phyloP scores from a whole-genome alignment of 805 yeast species.

The Nakazawaea wickerhamii region DNA sequence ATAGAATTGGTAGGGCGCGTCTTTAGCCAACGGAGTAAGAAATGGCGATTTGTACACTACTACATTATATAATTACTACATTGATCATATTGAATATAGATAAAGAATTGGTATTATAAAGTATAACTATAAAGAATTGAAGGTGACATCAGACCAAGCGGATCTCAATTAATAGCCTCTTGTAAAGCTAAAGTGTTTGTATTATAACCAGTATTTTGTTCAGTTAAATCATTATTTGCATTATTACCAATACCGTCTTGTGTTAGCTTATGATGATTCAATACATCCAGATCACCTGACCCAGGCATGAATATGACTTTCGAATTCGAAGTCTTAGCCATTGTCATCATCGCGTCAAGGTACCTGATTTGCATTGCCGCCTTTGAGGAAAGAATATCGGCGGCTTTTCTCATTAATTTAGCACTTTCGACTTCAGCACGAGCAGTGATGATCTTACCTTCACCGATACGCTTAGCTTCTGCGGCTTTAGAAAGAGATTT shows the following conservation, averaged over 20 bases:
- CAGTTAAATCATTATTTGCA: background rate
- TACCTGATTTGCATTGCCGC: slow-evolving; percentile 78
- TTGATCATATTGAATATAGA: no score
- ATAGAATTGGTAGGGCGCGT: no score
- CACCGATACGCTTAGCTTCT: slow-evolving; percentile 71
- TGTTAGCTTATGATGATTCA: background rate
- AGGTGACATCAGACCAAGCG: background rate
- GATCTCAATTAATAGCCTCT: slow-evolving; percentile 2
- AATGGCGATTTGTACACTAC: no score
- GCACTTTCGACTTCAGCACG: slow-evolving; percentile 74
- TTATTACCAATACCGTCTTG: background rate
- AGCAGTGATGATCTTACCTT: slow-evolving; percentile 68
- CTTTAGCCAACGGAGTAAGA: no score
- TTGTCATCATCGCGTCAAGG: slow-evolving; percentile 71
- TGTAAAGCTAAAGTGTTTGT: slow-evolving; percentile 8
- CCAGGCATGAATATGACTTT: slow-evolving; percentile 72
- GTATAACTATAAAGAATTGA: background rate
- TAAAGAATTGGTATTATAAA: background rate
- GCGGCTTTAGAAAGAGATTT: slow-evolving; percentile 67
- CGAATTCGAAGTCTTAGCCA: slow-evolving; percentile 58
- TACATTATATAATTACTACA: no score
- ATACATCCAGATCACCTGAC: slow-evolving; percentile 32
- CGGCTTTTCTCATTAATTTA: slow-evolving; percentile 72
- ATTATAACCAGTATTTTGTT: slow-evolving; percentile 2
- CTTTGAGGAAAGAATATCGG: slow-evolving; percentile 67